Base-by-base conservation (phyloP, 164 flowering plant genomes). In the Piper longum region DNA sequence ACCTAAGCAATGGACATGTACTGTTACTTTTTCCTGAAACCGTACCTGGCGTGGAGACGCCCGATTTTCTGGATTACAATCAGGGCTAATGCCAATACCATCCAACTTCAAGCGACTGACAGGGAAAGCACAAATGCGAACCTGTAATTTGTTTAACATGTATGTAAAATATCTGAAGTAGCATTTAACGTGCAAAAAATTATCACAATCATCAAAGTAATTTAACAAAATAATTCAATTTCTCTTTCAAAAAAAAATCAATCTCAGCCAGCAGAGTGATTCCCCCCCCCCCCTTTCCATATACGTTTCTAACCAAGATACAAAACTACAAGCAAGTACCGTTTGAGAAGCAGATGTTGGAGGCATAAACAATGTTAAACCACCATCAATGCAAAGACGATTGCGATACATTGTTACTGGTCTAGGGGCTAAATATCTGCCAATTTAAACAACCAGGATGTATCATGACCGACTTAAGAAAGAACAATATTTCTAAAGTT, bases 321-420 rank as follows among this genome's bases (percentile, higher is more conserved):
- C 19, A 13, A 56, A 56, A 41, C 7, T 5, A 8, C 43, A 39
- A 54, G 16, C 19, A 26, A 54, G 44, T 87, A 92, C 96, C 80
- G 96, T 92, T 43, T 83, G 69, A 36, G 86, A 62, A 66, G 98
- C 96, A 70, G 96, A 83, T 66, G 96, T 92, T 64, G 98, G 96
- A 36, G 98, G 98, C 96, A 92, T 89, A 74, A 92, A 92, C 80
- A 88, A 77, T 41, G 98, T 92, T 73, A 92, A 71, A 63, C 95
- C 98, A 61, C 96, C 98, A 74, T 92, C 98, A 19, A 92, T 73
- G 70, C 98, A 89, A 62, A 92, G 79, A 44, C 86, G 79, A 69
- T 92, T 86, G 19, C 96, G 87, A 57, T 84, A 92, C 70, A 80
- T 62, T 66, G 96, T 92, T 55, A 87, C 98, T 65, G 93, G 98